These are phyloP conservation scores for Eucalyptus cloeziana DNA, from an alignment of 345 rosid species.

Conservation along the genomic window DNA sequence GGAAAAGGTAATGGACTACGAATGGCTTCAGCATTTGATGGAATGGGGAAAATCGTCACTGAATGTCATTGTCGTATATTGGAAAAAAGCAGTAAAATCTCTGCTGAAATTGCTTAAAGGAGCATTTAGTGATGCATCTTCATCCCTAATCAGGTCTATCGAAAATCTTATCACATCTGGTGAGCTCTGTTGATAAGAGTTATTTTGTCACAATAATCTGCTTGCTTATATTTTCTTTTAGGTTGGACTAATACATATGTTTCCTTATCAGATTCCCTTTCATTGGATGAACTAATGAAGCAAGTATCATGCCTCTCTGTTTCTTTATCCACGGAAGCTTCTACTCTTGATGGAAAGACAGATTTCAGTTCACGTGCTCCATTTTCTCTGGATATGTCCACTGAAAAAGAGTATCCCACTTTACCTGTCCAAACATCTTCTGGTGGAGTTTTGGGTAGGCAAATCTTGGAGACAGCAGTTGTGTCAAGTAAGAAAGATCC, in stretches of 20 bases:
- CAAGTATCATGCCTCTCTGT: conserved; percentile 53
- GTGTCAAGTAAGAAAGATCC: conserved; percentile 4
- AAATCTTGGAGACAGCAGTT: conserved; percentile 12
- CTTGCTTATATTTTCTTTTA: neutral
- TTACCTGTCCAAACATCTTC: conserved; percentile 8
- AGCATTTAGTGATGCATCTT: conserved; percentile 23
- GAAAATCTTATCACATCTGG: conserved; percentile 58
- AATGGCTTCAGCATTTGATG: conserved; percentile 85
- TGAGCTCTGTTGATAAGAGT: conserved; percentile 14
- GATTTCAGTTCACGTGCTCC: conserved; percentile 4
- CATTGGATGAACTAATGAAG: conserved; percentile 49
- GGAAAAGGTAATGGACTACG: conserved; percentile 26
- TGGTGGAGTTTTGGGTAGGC: conserved; percentile 19
- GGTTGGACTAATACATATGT: neutral
- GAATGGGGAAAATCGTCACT: conserved; percentile 94
- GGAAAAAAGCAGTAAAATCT: conserved; percentile 67
- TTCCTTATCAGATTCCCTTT: conserved; percentile 35
- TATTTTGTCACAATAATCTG: neutral
- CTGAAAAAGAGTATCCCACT: conserved; percentile 3
- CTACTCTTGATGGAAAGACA: conserved; percentile 1
- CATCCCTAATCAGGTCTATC: conserved; percentile 19
- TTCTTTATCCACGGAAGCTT: conserved; percentile 27
- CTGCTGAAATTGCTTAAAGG: conserved; percentile 42
- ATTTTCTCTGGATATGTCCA: conserved; percentile 4
- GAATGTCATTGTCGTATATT: conserved; percentile 67